Conservation (phyloP, 2,329 filamentous ascomycete species). For the Achaetomium macrosporum region DNA sequence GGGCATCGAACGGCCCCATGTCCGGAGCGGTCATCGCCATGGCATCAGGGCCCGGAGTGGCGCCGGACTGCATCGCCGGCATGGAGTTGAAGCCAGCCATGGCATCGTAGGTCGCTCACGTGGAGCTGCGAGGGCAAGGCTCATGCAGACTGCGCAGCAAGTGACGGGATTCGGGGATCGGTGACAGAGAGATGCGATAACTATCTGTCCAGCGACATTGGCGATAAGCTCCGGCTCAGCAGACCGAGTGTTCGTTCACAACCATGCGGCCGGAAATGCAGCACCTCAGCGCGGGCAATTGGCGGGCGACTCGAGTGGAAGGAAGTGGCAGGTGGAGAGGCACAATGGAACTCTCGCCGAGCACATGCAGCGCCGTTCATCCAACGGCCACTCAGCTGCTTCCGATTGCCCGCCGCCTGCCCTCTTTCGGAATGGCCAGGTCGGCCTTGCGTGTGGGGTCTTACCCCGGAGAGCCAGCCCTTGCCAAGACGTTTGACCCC, state of each 20-base stretch:
- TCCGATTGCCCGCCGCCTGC: conserved; percentile 9
- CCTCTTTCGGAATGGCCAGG: background rate
- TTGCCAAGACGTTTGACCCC: background rate
- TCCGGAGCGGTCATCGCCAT: conserved; percentile 40
- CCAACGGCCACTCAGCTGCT: background rate
- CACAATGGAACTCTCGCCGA: too few species aligned
- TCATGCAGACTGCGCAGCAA: conserved; percentile 9
- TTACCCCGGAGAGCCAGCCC: too few species aligned
- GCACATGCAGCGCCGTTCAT: background rate
- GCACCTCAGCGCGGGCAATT: too few species aligned
- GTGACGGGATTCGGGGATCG: background rate
- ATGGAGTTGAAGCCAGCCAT: conserved; percentile 56
- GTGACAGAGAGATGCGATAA: background rate
- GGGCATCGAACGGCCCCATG: conserved; percentile 48
- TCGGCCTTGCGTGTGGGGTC: too few species aligned
- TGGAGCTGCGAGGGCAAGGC: background rate
- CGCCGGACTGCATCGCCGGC: conserved; percentile 42
- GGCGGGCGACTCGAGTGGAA: too few species aligned
- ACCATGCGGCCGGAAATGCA: too few species aligned
- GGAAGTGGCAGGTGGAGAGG: background rate
- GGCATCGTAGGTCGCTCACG: conserved; percentile 35
- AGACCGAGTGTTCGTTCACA: background rate
- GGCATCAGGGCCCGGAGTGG: conserved; percentile 38
- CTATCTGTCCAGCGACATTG: conserved; percentile 6
- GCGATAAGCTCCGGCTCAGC: conserved; percentile 2